Evolutionary conservation across 208 protist species (phyloP), one percentile per base, ranked within the genome.

Genomic region (Crithidia sp.): DNA sequence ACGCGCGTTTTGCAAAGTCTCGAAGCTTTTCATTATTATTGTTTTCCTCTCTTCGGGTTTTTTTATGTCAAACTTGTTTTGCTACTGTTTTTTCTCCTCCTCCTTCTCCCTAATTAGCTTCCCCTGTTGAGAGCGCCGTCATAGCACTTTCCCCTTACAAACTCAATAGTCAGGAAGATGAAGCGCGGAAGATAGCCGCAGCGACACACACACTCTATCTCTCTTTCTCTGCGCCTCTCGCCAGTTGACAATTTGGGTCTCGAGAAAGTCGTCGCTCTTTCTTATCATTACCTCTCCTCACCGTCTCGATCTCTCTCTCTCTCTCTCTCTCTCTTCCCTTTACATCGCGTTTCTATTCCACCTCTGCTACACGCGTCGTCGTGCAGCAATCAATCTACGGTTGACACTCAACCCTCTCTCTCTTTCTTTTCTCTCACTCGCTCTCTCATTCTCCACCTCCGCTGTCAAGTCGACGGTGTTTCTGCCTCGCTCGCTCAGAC

Each of bases 251-350:
- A 28, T 28, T 28, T 28, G 28, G 28, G 28, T 28, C 28, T 28
- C 28, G 28, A 28, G 28, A 28, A 28, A 28, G 28, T 28, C 28
- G 12, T 58, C 2, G 54, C 28, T 67, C 59, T 36, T 67, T 49
- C 37, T 49, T 4, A 7, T 47, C 2, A 44, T 2, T 59, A 67
- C n/a, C 14, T 7, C 16, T 61, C 39, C 9, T 43, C 45, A 7
- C 39, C 41, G 2, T 40, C 43, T 54, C 14, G 4, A 49, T 57
- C 4, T 16, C 14, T 73, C 56, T 67, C 57, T 60, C 39, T 58
- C 47, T 63, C 4, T 56, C 40, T 54, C 37, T 62, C 68, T 55
- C 45, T 39, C 56, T 66, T 37, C 40, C 44, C n/a, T 16, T 66
- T 3, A 40, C 16, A 58, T 41, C 56, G 45, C 2, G 45, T 49